Evolutionary conservation across 257 asterid species (phyloP).

Genomic region (Salvia hispanica): DNA sequence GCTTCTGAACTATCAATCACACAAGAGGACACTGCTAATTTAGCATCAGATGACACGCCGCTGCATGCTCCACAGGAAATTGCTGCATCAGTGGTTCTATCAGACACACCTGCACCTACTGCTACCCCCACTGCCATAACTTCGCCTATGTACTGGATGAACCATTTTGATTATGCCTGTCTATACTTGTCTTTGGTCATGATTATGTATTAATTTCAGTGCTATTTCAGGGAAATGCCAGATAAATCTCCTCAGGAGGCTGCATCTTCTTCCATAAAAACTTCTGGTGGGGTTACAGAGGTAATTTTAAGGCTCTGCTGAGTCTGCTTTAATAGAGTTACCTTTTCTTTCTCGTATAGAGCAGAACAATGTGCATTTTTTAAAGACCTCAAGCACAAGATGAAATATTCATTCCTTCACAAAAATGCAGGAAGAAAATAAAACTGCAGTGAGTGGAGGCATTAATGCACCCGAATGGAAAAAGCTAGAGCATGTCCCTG

Average conservation of each 20-base stretch:
- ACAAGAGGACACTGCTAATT: constrained; percentile 48
- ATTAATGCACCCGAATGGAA: constrained; percentile 55
- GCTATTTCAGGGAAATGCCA: constrained; percentile 49
- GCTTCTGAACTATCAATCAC: constrained; percentile 49
- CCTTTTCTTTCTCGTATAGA: background rate
- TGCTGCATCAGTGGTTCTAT: constrained; percentile 41
- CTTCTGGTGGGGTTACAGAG: constrained; percentile 49
- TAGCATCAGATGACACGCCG: constrained; percentile 40
- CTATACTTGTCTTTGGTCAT: constrained; percentile 28
- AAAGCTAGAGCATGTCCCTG: constrained; percentile 54
- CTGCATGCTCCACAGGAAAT: constrained; percentile 46
- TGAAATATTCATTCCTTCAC: constrained; percentile 26
- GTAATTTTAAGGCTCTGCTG: constrained; percentile 38
- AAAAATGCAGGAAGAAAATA: constrained; percentile 57
- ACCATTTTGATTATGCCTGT: constrained; percentile 26
- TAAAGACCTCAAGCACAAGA: background rate
- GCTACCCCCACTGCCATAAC: constrained; percentile 37
- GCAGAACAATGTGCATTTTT: constrained; percentile 8
- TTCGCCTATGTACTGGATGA: constrained; percentile 48
- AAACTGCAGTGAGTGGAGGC: constrained; percentile 43
- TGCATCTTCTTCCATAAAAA: constrained; percentile 36
- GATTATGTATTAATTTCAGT: constrained; percentile 27
- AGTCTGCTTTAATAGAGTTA: background rate
- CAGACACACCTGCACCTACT: constrained; percentile 43
- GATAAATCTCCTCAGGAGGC: constrained; percentile 49